phyloP scores from a whole-genome alignment of 805 yeast genomes.

The Metschnikowia kunwiensis region DNA sequence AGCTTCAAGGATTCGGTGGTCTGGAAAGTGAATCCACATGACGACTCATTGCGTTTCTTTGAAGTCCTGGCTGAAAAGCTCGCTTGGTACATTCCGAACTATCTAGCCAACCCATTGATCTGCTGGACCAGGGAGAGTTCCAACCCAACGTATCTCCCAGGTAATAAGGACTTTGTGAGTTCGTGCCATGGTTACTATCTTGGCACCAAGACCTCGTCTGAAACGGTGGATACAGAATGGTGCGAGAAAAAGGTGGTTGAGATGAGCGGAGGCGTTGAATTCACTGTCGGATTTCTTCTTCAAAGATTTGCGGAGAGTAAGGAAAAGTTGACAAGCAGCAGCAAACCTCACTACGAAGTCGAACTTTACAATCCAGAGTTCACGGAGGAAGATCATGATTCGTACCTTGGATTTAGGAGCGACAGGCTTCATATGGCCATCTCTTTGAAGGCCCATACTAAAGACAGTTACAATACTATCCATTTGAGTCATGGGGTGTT shows the following conservation, averaged over 20 bases:
- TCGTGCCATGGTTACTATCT: slow-evolving; percentile 51
- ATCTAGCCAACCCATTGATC: slow-evolving; percentile 46
- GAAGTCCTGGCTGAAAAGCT: slow-evolving; percentile 60
- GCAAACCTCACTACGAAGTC: slow-evolving; percentile 61
- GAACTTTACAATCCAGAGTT: slow-evolving; percentile 55
- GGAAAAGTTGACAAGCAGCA: slow-evolving; percentile 41
- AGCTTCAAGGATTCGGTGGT: slow-evolving; percentile 63
- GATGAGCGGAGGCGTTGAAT: slow-evolving; percentile 57
- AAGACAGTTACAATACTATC: slow-evolving; percentile 57
- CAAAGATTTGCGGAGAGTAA: slow-evolving; percentile 38
- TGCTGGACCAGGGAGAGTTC: slow-evolving; percentile 57
- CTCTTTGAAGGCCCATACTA: slow-evolving; percentile 35
- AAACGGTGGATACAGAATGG: slow-evolving; percentile 28
- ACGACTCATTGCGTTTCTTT: slow-evolving; percentile 66
- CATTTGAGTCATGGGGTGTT: slow-evolving; percentile 74
- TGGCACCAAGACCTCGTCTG: slow-evolving; percentile 42
- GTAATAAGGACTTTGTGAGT: slow-evolving; percentile 39
- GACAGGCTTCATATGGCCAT: slow-evolving; percentile 41
- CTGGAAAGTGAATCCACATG: slow-evolving; percentile 61
- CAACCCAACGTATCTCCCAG: slow-evolving; percentile 45
- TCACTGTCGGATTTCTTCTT: slow-evolving; percentile 56
- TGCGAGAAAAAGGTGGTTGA: slow-evolving; percentile 53
- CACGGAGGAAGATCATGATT: slow-evolving; percentile 36
- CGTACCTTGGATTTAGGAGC: slow-evolving; percentile 40
- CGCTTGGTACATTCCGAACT: slow-evolving; percentile 74